Evolutionary conservation across 495 filamentous ascomycete species (phyloP).

Genomic region (Glutinoglossum americanum): DNA sequence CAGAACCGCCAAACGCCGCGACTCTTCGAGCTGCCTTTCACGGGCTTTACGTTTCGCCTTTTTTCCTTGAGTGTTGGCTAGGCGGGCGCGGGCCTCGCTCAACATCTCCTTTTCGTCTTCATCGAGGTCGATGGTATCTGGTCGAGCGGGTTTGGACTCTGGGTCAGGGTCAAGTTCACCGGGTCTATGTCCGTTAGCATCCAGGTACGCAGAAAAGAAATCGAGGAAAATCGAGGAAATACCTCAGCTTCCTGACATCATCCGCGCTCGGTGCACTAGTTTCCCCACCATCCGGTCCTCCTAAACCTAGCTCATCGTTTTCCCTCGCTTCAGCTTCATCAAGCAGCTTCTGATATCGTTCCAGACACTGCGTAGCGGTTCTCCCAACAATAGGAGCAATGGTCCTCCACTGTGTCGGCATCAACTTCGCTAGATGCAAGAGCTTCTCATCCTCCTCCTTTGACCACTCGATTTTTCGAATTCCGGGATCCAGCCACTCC

Average conservation of each 20-base stretch:
- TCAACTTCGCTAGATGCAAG: constrained; percentile 86
- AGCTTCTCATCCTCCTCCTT: constrained; percentile 97
- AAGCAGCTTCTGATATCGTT: constrained; percentile 87
- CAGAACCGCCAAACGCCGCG: constrained; percentile 63
- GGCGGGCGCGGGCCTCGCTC: constrained; percentile 83
- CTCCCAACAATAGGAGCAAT: constrained; percentile 92
- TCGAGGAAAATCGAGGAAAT: constrained; percentile 7
- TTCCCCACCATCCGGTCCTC: constrained; percentile 74
- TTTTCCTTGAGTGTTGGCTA: constrained; percentile 96
- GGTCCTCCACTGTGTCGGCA: constrained; percentile 98
- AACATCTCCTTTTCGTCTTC: constrained; percentile 99
- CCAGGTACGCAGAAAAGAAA: background rate
- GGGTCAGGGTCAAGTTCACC: constrained; percentile 92
- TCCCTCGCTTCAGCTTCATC: constrained; percentile 91
- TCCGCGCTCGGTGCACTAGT: constrained; percentile 75
- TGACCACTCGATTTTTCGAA: constrained; percentile 97
- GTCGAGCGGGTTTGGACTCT: constrained; percentile 88
- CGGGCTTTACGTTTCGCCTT: constrained; percentile 96
- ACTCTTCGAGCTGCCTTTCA: constrained; percentile 89
- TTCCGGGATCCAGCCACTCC: constrained; percentile 95
- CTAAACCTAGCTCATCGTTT: constrained; percentile 60
- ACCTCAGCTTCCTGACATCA: constrained; percentile 67
- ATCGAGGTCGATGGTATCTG: constrained; percentile 92
- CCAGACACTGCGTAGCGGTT: constrained; percentile 89
- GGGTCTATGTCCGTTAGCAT: constrained; percentile 28